Evolutionary conservation across 495 filamentous ascomycete species (phyloP).

Genomic region (Xylaria venustula): DNA sequence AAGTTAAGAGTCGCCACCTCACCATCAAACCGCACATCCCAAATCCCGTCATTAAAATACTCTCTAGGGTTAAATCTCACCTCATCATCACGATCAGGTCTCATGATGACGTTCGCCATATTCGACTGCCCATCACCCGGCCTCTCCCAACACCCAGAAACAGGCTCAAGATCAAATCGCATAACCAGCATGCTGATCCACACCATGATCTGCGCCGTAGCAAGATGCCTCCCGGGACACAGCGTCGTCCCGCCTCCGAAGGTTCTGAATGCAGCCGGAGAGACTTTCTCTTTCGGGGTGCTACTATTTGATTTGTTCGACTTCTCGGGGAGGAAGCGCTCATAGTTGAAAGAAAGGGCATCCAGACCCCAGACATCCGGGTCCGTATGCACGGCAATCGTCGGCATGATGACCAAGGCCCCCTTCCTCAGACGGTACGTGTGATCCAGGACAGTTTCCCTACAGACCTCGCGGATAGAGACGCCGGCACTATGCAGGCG

Average conservation of each 20-base stretch:
- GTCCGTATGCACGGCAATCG: constrained; percentile 16
- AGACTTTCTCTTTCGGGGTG: not conserved
- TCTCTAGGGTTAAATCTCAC: too few species aligned
- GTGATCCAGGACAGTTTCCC: constrained; percentile 24
- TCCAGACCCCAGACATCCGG: constrained; percentile 21
- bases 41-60: too few species aligned
- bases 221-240: constrained; percentile 32
- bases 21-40: too few species aligned
- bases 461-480: constrained; percentile 18
- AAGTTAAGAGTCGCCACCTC: too few species aligned
- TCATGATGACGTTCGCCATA: too few species aligned
- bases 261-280: constrained; percentile 21
- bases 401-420: constrained; percentile 18
- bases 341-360: constrained; percentile 20
- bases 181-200: constrained; percentile 15
- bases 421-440: constrained; percentile 31
- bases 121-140: too few species aligned
- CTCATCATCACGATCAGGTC: too few species aligned
- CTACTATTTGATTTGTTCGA: too few species aligned
- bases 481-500: constrained; percentile 4
- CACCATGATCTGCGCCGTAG: constrained; percentile 23
- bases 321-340: constrained; percentile 16
- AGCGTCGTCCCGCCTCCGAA: constrained; percentile 28
- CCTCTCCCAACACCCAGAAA: too few species aligned
- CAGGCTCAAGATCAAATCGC: constrained; percentile 19